Percentiles rank a stretch among this genome's conserved stretches.
Conservation (phyloP, 768 basidiomycete species). For the Amanita thiersii region DNA sequence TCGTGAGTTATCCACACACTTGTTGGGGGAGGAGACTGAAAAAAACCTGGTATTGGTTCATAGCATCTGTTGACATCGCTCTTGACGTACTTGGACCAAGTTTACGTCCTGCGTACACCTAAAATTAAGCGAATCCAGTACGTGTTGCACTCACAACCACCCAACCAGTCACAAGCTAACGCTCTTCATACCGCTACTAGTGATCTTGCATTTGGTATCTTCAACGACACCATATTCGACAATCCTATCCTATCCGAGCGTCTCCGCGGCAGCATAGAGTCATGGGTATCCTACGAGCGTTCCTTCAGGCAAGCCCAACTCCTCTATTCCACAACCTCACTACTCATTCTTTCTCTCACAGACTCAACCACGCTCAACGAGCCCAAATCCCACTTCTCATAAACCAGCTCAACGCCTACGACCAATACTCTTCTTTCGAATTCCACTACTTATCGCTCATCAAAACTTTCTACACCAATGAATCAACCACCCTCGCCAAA, state of each 20-base stretch:
- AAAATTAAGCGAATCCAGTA: constrained; percentile 38
- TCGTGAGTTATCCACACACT: constrained; percentile 38
- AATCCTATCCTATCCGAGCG: constrained; percentile 32
- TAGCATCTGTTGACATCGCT: constrained; percentile 55
- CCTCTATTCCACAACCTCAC: not conserved
- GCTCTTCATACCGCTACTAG: constrained; percentile 25
- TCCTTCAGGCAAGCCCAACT: constrained; percentile 23
- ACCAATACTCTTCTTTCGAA: constrained; percentile 55
- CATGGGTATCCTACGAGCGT: constrained; percentile 53
- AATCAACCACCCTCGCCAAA: constrained; percentile 35
- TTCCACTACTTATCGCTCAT: constrained; percentile 44
- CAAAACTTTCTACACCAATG: constrained; percentile 40
- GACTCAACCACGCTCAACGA: constrained; percentile 30
- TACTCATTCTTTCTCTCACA: constrained; percentile 12
- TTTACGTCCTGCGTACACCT: constrained; percentile 40
- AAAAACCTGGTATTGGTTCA: not conserved
- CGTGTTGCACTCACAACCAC: constrained; percentile 9
- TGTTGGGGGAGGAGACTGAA: no score
- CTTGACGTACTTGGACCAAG: constrained; percentile 65
- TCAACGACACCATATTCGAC: constrained; percentile 43
- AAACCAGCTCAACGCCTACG: constrained; percentile 45
- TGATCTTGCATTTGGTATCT: constrained; percentile 49
- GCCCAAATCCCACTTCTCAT: constrained; percentile 41
- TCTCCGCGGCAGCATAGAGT: constrained; percentile 34
- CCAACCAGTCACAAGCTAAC: constrained; percentile 11